Percentiles rank a stretch among this genome's conserved stretches.
Evolutionary conservation across 2,329 filamentous ascomycete species (phyloP).

Genomic region (Davidsoniella eucalypti): DNA sequence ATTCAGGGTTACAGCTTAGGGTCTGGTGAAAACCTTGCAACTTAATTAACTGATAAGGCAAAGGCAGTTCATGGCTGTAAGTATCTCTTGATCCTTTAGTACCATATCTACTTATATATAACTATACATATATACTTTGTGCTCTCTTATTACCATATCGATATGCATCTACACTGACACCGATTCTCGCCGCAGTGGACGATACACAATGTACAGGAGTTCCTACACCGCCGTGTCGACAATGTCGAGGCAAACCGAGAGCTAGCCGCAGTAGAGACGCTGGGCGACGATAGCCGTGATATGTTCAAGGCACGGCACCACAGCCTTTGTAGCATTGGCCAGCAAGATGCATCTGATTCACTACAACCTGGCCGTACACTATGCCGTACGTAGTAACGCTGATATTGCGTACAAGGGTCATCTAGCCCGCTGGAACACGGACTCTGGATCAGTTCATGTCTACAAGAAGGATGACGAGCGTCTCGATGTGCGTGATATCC

Average conservation of each 20-base stretch:
- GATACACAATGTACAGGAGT: conserved; percentile 45
- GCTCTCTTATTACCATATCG: too few relatives aligned
- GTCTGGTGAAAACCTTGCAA: too few relatives aligned
- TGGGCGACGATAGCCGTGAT: conserved; percentile 31
- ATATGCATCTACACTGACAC: conserved; percentile 18
- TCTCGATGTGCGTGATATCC: conserved; percentile 31
- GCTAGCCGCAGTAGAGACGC: conserved; percentile 32
- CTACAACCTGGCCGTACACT: conserved; percentile 38
- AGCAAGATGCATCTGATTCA: conserved; percentile 27
- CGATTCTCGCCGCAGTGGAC: conserved; percentile 43
- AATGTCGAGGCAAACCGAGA: conserved; percentile 35
- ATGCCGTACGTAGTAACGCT: conserved; percentile 33
- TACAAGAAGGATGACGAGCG: conserved; percentile 37
- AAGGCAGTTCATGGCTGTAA: conserved; percentile 45
- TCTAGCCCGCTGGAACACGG: conserved; percentile 22
- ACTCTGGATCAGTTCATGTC: conserved; percentile 21
- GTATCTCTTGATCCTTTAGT: conserved; percentile 14
- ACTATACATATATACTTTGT: not conserved
- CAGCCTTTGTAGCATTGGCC: conserved; percentile 40
- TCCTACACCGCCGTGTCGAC: conserved; percentile 36
- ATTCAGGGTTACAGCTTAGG: too few relatives aligned
- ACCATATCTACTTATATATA: not conserved
- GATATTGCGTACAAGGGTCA: conserved; percentile 40
- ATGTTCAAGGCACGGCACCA: conserved; percentile 40
- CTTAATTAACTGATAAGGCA: too few relatives aligned